phyloP scores from a whole-genome alignment of 805 yeast species.

The Scheffersomyces amazonensis region DNA sequence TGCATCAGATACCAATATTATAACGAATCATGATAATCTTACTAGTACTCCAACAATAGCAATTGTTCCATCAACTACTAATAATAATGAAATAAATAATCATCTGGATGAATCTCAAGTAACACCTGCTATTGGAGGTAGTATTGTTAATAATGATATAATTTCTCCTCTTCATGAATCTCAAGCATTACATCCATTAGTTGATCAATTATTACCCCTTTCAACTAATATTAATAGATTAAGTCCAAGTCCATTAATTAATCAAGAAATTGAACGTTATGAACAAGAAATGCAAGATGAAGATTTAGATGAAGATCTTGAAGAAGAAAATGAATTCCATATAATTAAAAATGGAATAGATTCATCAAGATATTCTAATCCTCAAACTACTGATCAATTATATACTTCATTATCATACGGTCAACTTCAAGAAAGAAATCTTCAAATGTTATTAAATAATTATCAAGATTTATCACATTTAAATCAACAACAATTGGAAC shows the following conservation, averaged over 20 bases:
- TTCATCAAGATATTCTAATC: conserved; percentile 22
- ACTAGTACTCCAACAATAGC: background rate
- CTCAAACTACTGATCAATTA: conserved; percentile 15
- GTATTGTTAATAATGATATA: background rate
- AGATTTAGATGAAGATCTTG: conserved; percentile 14
- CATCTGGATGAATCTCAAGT: background rate
- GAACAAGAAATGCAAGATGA: conserved; percentile 24
- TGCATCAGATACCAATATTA: background rate
- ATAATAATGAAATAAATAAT: background rate
- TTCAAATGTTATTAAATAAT: conserved; percentile 31
- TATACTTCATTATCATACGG: conserved; percentile 41
- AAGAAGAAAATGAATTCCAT: conserved; percentile 11
- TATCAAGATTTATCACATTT: conserved; percentile 35
- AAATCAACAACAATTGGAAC: conserved; percentile 28
- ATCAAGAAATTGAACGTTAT: conserved; percentile 19
- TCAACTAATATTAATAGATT: conserved; percentile 1
- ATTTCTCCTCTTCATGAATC: background rate
- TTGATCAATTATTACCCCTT: conserved; percentile 17
- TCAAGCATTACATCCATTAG: conserved; percentile 17
- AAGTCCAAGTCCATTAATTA: conserved; percentile 5
- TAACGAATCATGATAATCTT: background rate
- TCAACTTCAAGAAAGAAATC: conserved; percentile 36
- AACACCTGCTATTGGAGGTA: background rate
- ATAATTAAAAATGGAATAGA: conserved; percentile 29
- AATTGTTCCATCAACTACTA: no score